Evolutionary conservation across 169 alveolate genomes (phyloP), one percentile per base, ranked within the genome.

Genomic region (Cryptosporidium tyzzeri): DNA sequence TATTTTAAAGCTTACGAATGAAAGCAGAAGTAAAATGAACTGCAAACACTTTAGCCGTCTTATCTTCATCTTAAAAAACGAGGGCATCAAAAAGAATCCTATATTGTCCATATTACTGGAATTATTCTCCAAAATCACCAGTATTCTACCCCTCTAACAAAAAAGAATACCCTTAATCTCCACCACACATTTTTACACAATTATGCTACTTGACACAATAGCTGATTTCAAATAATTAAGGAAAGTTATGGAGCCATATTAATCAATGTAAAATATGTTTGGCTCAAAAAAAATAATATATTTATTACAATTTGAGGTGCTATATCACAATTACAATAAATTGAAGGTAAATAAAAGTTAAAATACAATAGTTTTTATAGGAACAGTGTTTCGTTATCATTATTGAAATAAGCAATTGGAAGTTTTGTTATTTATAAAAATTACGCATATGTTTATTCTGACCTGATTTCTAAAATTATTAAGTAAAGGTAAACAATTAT

Each of bases 111-210:
- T 33, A 65, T n/a, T 16, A 65, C 23, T 55, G 35, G 29, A 26
- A 26, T 0, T 16, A 0, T 23, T 21, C 14, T 21, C 26, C 67
- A 10, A 55, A 55, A 26, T 55, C 18, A 10, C 35, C 67, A 16
- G 31, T 55, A 26, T 26, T 3, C 0, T 26, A 55, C 35, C 12
- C 29, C 33, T 21, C 26, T 7, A 53, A 21, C n/a, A 55, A 55
- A 10, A 21, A 26, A 55, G 9, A 55, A 16, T 55, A 23, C 35
- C 7, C 23, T 21, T n/a, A 26, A 55, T 18, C 3, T 7, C 23
- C 21, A 35, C 71, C 71, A 65, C 71, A 65, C 71, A 31, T 65
- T 33, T 65, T 65, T 65, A 65, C 71, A 65, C 12, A 35, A 65
- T 65, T 65, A 35, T 65, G 18, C 71, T 65, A 65, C 71, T 65